Conservation (phyloP, 2,329 filamentous ascomycete genomes). For the Eutypa lata region DNA sequence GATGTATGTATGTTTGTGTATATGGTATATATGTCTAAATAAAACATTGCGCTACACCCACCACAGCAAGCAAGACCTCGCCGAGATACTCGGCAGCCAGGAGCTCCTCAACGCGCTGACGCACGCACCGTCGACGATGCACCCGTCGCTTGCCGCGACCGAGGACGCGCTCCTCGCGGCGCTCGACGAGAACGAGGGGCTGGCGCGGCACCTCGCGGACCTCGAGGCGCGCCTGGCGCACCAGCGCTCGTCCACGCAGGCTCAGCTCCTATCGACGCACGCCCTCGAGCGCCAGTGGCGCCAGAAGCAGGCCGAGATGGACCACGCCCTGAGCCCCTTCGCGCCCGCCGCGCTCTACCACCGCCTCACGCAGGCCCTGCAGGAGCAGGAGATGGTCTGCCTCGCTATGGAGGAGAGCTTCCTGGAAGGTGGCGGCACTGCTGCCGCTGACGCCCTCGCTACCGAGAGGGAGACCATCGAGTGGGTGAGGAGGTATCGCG, state of each 20-base stretch:
- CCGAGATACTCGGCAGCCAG: slow-evolving; percentile 62
- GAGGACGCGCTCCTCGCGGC: slow-evolving; percentile 62
- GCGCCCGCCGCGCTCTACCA: slow-evolving; percentile 85
- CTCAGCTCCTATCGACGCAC: slow-evolving; percentile 77
- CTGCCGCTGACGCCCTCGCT: slow-evolving; percentile 46
- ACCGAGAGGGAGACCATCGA: slow-evolving; percentile 81
- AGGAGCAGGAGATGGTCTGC: slow-evolving; percentile 80
- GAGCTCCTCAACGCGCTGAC: slow-evolving; percentile 72
- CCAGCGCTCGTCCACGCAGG: slow-evolving; percentile 70
- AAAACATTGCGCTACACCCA: background rate
- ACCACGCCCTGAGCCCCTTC: slow-evolving; percentile 78
- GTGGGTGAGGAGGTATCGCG: slow-evolving; percentile 78
- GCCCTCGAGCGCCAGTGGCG: slow-evolving; percentile 91
- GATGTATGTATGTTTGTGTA: too few relatives aligned
- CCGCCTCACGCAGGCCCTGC: slow-evolving; percentile 69
- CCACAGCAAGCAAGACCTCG: slow-evolving; percentile 74
- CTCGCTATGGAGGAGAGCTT: slow-evolving; percentile 90
- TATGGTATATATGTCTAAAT: too few relatives aligned
- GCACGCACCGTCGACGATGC: slow-evolving; percentile 61
- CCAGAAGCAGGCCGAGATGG: slow-evolving; percentile 84
- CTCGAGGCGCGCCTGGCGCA: slow-evolving; percentile 56
- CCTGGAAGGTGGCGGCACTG: slow-evolving; percentile 56
- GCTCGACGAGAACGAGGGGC: slow-evolving; percentile 67
- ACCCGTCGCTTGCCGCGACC: slow-evolving; percentile 68
- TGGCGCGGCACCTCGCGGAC: slow-evolving; percentile 61